Conservation (phyloP, 148 eudicot genomes). For the Nepenthes gracilis region DNA sequence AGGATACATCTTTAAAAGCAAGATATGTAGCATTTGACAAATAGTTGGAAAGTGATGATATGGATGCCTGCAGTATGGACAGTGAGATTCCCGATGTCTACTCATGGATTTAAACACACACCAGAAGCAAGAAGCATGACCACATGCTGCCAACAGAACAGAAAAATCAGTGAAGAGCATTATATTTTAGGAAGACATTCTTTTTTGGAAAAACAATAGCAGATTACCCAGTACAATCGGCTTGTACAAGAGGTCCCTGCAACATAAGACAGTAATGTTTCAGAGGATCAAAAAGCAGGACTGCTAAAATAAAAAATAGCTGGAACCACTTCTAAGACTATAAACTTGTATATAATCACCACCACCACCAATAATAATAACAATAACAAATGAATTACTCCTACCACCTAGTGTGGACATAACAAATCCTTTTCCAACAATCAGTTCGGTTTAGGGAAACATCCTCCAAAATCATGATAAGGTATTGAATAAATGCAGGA, state of each 20-base stretch:
- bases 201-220: neutral
- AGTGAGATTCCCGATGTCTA: slow-evolving; percentile 33
- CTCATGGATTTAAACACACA: slow-evolving; percentile 62
- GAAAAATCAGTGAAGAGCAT: slow-evolving; percentile 2
- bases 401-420: too few relatives aligned
- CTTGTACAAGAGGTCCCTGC: slow-evolving; percentile 73
- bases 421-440: too few relatives aligned
- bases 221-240: slow-evolving; percentile 55
- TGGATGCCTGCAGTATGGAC: slow-evolving; percentile 66
- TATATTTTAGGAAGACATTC: neutral
- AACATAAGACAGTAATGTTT: slow-evolving; percentile 2
- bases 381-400: too few relatives aligned
- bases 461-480: too few relatives aligned
- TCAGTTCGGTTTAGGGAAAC: too few relatives aligned
- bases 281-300: too few relatives aligned
- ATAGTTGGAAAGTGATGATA: slow-evolving; percentile 69
- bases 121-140: slow-evolving; percentile 85
- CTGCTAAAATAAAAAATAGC: too few relatives aligned
- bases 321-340: too few relatives aligned
- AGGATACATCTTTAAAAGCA: slow-evolving; percentile 68
- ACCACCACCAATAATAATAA: too few relatives aligned
- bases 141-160: slow-evolving; percentile 52
- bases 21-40: slow-evolving; percentile 55
- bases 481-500: too few relatives aligned
- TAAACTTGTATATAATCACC: too few relatives aligned